Evolutionary conservation across 306 rosid genomes (phyloP).

Genomic region (Cucurbita maxima): DNA sequence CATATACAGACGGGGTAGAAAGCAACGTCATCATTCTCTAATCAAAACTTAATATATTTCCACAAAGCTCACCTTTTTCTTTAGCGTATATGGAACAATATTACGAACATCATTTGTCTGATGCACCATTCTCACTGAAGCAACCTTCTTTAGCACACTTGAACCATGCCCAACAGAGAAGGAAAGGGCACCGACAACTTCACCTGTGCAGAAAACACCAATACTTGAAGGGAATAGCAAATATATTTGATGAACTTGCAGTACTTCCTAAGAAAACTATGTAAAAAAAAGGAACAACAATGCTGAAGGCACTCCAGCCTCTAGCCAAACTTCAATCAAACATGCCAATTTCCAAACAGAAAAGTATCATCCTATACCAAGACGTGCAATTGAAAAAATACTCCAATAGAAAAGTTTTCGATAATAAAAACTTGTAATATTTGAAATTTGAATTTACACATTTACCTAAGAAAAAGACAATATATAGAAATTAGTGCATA

Average conservation of each 20-base stretch:
- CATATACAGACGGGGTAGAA: neutral
- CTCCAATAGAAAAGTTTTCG: too few species aligned
- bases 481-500: too few species aligned
- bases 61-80: constrained; percentile 38
- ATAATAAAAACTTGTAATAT: too few species aligned
- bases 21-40: constrained; percentile 2
- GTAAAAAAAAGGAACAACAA: too few species aligned
- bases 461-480: too few species aligned
- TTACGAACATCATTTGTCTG: constrained; percentile 38
- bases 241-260: neutral
- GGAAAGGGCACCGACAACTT: constrained; percentile 80
- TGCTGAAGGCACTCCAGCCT: too few species aligned
- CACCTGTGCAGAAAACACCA: constrained; percentile 37
- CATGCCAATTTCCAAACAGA: too few species aligned
- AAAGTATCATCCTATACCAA: too few species aligned
- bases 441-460: too few species aligned
- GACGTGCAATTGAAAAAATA: too few species aligned
- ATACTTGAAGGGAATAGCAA: neutral
- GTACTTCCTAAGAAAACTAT: neutral
- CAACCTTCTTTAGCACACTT: constrained; percentile 47
- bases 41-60: neutral
- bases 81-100: constrained; percentile 45
- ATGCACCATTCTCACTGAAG: constrained; percentile 61
- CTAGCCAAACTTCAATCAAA: too few species aligned
- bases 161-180: constrained; percentile 72